Percentiles rank a stretch among this genome's conserved stretches.
Conservation (phyloP, 2,329 filamentous ascomycete genomes). For the Phaeophleospora eucalypticola region DNA sequence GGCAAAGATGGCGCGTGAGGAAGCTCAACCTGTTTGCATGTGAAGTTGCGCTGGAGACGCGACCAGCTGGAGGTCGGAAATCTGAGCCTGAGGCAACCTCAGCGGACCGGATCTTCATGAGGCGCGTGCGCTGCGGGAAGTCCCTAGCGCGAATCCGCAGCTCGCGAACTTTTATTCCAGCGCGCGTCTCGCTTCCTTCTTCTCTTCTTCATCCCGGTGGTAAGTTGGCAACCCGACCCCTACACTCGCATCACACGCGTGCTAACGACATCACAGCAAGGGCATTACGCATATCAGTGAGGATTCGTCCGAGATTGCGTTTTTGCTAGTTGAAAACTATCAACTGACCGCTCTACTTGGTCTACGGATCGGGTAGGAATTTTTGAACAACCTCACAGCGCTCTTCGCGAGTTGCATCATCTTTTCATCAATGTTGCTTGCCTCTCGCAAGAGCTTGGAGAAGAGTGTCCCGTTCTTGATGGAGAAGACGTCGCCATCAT, state of each 20-base stretch:
- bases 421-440: conserved; percentile 25
- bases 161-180: no score
- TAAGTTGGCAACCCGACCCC: neutral
- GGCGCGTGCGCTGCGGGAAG: conserved; percentile 1
- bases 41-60: neutral
- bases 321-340: conserved; percentile 92
- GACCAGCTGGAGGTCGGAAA: neutral
- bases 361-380: conserved; percentile 70
- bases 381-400: conserved; percentile 54
- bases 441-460: conserved; percentile 15
- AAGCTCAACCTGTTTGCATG: neutral
- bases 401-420: conserved; percentile 2
- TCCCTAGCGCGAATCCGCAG: no score
- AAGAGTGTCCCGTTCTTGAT: conserved; percentile 16
- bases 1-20: no score
- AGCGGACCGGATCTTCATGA: no score
- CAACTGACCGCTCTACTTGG: conserved; percentile 70
- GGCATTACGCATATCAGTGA: conserved; percentile 81
- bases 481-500: neutral
- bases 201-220: neutral
- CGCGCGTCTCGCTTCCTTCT: conserved; percentile 4
- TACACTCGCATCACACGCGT: neutral
- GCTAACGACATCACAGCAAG: conserved; percentile 46
- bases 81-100: no score
- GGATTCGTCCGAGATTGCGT: conserved; percentile 81